These are phyloP conservation scores for Candida dubliniensis DNA, from an alignment of 1,139 yeast genomes.

Conservation along the genomic window DNA sequence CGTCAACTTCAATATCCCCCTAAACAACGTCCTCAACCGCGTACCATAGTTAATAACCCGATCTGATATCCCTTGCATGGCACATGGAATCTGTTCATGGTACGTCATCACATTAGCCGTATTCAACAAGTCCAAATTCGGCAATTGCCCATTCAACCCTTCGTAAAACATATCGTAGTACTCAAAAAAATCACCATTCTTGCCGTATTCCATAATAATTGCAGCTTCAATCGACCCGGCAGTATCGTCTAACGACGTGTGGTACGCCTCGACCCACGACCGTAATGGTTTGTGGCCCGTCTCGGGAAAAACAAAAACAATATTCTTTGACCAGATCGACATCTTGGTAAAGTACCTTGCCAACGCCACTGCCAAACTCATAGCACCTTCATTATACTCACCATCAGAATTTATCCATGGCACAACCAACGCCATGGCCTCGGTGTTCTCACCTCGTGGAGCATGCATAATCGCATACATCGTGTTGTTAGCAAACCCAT, in stretches of 20 bases:
- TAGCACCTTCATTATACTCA: conserved; percentile 74
- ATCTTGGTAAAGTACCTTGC: conserved; percentile 79
- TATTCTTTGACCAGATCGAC: conserved; percentile 95
- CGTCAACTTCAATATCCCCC: conserved; percentile 68
- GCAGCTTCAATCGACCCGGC: conserved; percentile 98
- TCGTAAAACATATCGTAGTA: conserved; percentile 75
- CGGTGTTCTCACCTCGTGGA: conserved; percentile 95
- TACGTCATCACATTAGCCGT: conserved; percentile 69
- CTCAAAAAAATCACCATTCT: conserved; percentile 64
- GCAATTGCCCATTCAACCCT: conserved; percentile 93
- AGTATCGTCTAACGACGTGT: conserved; percentile 76
- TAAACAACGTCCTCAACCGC: conserved; percentile 59
- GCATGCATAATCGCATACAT: conserved; percentile 87
- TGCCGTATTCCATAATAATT: conserved; percentile 76
- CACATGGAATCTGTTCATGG: conserved; percentile 71
- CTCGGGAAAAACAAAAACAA: conserved; percentile 80
- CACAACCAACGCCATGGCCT: conserved; percentile 86
- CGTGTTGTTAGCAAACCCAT: conserved; percentile 39
- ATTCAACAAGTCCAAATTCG: conserved; percentile 87
- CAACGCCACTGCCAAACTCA: conserved; percentile 69
- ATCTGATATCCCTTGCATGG: conserved; percentile 63
- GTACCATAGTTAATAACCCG: conserved; percentile 47
- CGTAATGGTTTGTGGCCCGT: conserved; percentile 70
- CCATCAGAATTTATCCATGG: conserved; percentile 74
- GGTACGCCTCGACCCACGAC: conserved; percentile 94